phyloP scores from a whole-genome alignment of 1,139 yeast genomes.

The Blastobotrys indianensis region DNA sequence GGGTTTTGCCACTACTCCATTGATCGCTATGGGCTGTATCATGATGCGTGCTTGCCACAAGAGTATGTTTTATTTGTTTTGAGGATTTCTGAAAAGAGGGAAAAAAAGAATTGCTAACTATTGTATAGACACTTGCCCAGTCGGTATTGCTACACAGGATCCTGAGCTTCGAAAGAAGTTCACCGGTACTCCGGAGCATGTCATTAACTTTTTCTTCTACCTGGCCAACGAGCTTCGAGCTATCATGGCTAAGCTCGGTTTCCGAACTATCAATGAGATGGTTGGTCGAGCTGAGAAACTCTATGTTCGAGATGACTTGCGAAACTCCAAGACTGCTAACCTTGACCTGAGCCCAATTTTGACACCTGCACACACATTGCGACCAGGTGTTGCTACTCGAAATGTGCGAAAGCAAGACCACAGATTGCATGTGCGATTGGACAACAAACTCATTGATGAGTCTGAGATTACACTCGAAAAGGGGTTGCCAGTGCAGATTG shows the following conservation, averaged over 20 bases:
- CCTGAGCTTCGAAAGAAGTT: constrained; percentile 89
- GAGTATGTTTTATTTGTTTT: background rate
- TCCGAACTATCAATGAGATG: constrained; percentile 95
- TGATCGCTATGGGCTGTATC: constrained; percentile 96
- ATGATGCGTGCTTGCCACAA: constrained; percentile 89
- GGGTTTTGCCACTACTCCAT: constrained; percentile 96
- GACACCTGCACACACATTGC: constrained; percentile 92
- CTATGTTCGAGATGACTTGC: constrained; percentile 74
- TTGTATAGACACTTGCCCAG: constrained; percentile 79
- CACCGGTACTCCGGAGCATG: constrained; percentile 97
- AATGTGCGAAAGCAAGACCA: constrained; percentile 94
- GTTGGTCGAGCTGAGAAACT: constrained; percentile 94
- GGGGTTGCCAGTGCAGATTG: constrained; percentile 92
- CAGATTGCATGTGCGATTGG: constrained; percentile 84
- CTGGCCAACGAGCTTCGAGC: constrained; percentile 86
- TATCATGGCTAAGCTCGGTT: constrained; percentile 92
- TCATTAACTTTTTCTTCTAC: constrained; percentile 93
- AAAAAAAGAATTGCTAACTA: background rate
- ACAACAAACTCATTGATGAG: constrained; percentile 92
- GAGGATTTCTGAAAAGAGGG: background rate
- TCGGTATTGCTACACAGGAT: constrained; percentile 98
- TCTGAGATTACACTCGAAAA: constrained; percentile 88
- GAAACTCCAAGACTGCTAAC: constrained; percentile 86
- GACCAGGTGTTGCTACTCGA: constrained; percentile 97
- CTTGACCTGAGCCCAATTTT: constrained; percentile 87